Percentiles rank a stretch among this genome's conserved stretches.
phyloP scores from a whole-genome alignment of 2,329 filamentous ascomycete genomes.

The Hypoxylon sp. region DNA sequence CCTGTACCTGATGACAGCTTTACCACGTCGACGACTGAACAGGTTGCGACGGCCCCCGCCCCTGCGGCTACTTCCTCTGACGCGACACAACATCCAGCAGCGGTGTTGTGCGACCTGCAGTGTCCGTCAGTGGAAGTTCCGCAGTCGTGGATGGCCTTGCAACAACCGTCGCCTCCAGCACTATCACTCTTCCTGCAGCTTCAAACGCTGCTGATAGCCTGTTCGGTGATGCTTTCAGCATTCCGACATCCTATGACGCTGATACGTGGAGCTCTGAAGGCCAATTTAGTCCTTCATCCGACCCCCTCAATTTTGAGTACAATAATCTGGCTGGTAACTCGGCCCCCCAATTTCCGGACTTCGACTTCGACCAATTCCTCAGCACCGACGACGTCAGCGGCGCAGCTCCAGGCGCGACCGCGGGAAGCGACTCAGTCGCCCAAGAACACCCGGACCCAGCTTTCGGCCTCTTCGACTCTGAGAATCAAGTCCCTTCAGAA shows the following conservation, averaged over 20 bases:
- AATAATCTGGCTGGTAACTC: slow-evolving; percentile 75
- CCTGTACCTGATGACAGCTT: slow-evolving; percentile 63
- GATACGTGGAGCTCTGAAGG: slow-evolving; percentile 83
- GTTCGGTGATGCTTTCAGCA: slow-evolving; percentile 76
- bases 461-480: slow-evolving; percentile 68
- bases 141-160: slow-evolving; percentile 61
- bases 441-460: slow-evolving; percentile 64
- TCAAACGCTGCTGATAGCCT: slow-evolving; percentile 73
- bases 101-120: slow-evolving; percentile 99
- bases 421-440: slow-evolving; percentile 63
- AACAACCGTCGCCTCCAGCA: slow-evolving; percentile 57
- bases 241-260: slow-evolving; percentile 77
- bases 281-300: slow-evolving; percentile 80
- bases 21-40: slow-evolving; percentile 44
- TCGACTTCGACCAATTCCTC: slow-evolving; percentile 66
- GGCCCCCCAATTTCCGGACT: slow-evolving; percentile 60
- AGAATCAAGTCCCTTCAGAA: slow-evolving; percentile 72
- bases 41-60: slow-evolving; percentile 45
- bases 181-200: slow-evolving; percentile 66
- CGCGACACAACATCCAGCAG: slow-evolving; percentile 99
- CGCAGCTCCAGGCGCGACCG: slow-evolving; percentile 62
- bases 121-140: slow-evolving; percentile 87
- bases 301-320: slow-evolving; percentile 74
- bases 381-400: slow-evolving; percentile 62
- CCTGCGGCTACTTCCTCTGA: slow-evolving; percentile 73